Evolutionary conservation across 1,139 yeast species (phyloP).

Genomic region (Suhomyces terraborum): DNA sequence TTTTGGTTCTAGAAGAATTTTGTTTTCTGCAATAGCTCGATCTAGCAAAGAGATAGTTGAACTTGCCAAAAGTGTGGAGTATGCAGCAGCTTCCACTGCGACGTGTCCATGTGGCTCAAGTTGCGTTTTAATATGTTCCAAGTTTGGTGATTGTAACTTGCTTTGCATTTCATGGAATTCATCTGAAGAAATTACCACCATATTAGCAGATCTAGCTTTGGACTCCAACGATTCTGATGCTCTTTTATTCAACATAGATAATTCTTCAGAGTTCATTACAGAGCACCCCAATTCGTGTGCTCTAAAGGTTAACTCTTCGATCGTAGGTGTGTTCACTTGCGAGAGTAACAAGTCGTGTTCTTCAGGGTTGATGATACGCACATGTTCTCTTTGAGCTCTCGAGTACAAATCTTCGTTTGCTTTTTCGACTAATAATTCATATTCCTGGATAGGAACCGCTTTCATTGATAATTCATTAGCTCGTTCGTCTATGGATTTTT

Average conservation of each 20-base stretch:
- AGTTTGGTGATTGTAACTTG: constrained; percentile 21
- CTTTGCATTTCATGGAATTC: constrained; percentile 16
- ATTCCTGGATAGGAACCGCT: constrained; percentile 20
- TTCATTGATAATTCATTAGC: constrained; percentile 19
- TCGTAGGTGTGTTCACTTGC: constrained; percentile 19
- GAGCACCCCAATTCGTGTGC: constrained; percentile 18
- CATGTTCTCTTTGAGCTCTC: constrained; percentile 21
- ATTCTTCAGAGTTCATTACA: constrained; percentile 18
- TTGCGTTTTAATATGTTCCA: constrained; percentile 24
- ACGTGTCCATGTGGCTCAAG: constrained; percentile 24
- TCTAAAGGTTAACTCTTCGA: constrained; percentile 14
- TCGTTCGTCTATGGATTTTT: constrained; percentile 17
- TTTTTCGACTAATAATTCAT: constrained; percentile 10
- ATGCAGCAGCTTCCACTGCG: constrained; percentile 9
- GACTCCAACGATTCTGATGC: constrained; percentile 19
- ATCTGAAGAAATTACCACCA: constrained; percentile 17
- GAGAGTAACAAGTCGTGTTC: constrained; percentile 12
- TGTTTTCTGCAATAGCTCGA: constrained; percentile 23
- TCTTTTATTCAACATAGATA: constrained; percentile 14
- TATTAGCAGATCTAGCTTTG: constrained; percentile 17
- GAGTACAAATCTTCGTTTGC: constrained; percentile 24
- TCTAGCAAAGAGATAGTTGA: constrained; percentile 20
- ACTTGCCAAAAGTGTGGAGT: constrained; percentile 9
- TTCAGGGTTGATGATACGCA: constrained; percentile 13
- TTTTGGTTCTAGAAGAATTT: constrained; percentile 20